Base-by-base conservation (phyloP, 192 early-diverging fungal genomes). In the Linnemannia hyalina region DNA sequence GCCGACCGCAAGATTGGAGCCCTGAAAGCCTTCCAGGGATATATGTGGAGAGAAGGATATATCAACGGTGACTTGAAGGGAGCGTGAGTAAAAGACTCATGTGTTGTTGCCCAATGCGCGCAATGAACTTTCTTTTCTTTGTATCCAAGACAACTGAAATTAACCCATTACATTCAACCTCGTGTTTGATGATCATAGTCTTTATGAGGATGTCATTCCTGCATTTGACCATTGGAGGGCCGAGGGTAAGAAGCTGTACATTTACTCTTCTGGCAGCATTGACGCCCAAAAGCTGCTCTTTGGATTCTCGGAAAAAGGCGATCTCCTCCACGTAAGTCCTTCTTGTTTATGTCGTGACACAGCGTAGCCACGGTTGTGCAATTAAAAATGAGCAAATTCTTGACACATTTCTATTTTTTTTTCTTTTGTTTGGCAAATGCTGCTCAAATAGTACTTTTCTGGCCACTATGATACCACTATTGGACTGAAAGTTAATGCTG, bases 231-330 rank as follows among this genome's bases (percentile, higher is more conserved):
- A 85, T 35, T 99, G 97, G 97, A 89, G 82, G 32, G 70, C 87
- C 23, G 74, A 80, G 7, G 92, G 90, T 35, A 90, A 92, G 57
- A 90, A 90, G 78, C 91, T 99, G 57, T 98, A 95, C 82, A 98
- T 99, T 46, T 99, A 99, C 91, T 98, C 97, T 38, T 99, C 97
- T 77, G 98, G 98, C 15, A 97, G 97, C 68, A 92, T 99, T 7
- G 88, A 91, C 47, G 98, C 98, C 0, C 98, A 99, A 78, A 99
- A 99, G 88, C 90, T 98, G 16, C 87, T 99, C 13, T 98, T 99
- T 89, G 93, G 94, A 20, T 93, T 92, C 81, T 95, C 94, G 4
- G 92, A 95, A 49, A 92, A 96, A 63, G 97, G 97, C 20, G 90
- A 98, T 73, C 72, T 99, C 60, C 88, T 93, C 35, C 81, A 87